Base-by-base conservation (phyloP, 139 green algal species). In the Chlorella vulgaris region DNA sequence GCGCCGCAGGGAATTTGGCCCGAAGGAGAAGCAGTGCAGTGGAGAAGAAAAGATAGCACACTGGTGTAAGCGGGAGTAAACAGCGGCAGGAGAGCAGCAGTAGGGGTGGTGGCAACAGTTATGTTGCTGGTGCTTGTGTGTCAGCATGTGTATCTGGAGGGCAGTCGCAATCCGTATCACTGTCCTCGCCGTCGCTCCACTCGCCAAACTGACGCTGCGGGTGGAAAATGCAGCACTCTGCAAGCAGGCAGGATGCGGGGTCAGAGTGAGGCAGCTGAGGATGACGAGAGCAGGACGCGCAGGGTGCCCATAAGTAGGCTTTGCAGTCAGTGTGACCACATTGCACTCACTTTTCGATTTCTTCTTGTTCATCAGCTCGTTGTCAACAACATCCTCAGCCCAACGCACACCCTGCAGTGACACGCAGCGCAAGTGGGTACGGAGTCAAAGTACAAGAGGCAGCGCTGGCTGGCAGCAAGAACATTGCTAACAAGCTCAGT, bases 191-290 rank as follows among this genome's bases (percentile, higher is more conserved):
- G 50, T 96, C 92, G 36, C 87, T 93, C 94, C 94, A 97, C 22
- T 97, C 92, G 2, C 94, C 94, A 91, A 96, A 97, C 7, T 82
- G 69, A 22, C 90, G 88, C 39, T 89, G 85, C 50, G 89, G 89
- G 66, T 97, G 94, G 58, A 97, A 97, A 42, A 97, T 96, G 82
- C 94, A 97, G 82, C 94, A 97, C 88, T 96, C 93, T 97, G 89
- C 70, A 36, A 43, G 26, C n/a, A 55, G 39, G 21, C 6, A 39
- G 15, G 29, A 31, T 19, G 8, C 22, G 29, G 7, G 19, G 10
- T 1, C 60, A 67, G 60, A n/a, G 4, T 36, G 60, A 21, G 60
- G 60, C 60, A 3, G 26, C n/a, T n/a, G n/a, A n/a, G n/a, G n/a
- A n/a, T n/a, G n/a, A n/a, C n/a, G n/a, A n/a, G n/a, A n/a, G n/a